Evolutionary conservation across 1,284 basidiomycete genomes (phyloP).

Genomic region (Clitocybe nebularis): DNA sequence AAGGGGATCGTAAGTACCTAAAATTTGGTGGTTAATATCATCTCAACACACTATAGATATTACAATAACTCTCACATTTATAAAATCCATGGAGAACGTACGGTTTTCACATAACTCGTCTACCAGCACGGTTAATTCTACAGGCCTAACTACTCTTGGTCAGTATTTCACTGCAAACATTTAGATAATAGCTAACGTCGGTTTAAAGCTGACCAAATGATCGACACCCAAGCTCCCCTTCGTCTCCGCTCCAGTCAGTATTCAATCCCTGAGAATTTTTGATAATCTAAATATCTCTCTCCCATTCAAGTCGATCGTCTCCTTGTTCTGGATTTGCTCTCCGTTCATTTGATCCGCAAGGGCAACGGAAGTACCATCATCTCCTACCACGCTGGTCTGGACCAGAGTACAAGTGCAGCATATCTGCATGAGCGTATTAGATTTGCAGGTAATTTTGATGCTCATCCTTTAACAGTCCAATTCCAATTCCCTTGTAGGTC

Average conservation of each 20-base stretch:
- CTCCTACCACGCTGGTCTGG: constrained; percentile 36
- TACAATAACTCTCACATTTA: constrained; percentile 17
- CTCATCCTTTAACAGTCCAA: neutral
- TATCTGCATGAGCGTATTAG: constrained; percentile 38
- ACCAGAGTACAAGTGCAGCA: constrained; percentile 26
- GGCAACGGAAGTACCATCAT: constrained; percentile 39
- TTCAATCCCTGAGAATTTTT: constrained; percentile 5
- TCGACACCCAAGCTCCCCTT: constrained; percentile 50
- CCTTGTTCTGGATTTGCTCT: constrained; percentile 31
- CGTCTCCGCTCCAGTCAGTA: constrained; percentile 33
- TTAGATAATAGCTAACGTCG: neutral
- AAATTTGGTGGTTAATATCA: neutral
- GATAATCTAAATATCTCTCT: neutral
- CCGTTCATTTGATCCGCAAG: constrained; percentile 41
- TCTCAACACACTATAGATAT: constrained; percentile 24
- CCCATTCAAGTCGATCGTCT: neutral
- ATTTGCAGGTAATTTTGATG: constrained; percentile 29
- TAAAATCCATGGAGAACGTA: constrained; percentile 15
- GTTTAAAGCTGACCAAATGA: constrained; percentile 29
- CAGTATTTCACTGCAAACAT: too few relatives aligned
- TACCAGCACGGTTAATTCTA: constrained; percentile 2
- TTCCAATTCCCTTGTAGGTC: constrained; percentile 12
- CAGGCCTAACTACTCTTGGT: constrained; percentile 15
- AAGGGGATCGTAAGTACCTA: constrained; percentile 37
- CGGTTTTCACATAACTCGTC: neutral